Evolutionary conservation across 257 asterid species (phyloP), one percentile per base, ranked within the genome.

Genomic region (Jaltomata sinuosa): DNA sequence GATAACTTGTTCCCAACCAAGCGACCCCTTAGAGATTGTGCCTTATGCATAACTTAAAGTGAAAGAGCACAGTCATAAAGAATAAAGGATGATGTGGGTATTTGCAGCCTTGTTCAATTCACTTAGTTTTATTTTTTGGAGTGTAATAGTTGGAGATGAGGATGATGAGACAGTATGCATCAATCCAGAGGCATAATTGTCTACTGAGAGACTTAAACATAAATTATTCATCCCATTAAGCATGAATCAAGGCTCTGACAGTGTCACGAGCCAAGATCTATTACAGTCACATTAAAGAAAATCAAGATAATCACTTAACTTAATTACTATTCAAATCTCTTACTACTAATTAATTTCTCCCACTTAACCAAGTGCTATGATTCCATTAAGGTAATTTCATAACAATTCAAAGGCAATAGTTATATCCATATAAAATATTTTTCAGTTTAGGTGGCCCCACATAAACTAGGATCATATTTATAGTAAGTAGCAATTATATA

Each of bases 261-360:
- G n/a, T 31, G 22, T 68, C 88, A 87, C 83, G 83, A 87, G 68
- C 59, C 84, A 29, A 79, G 78, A 77, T 83, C 81, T 80, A 62
- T 1, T 19, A 80, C 62, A 49, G 61, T 49, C 19, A 8, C 42
- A 47, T 77, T 19, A 49, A 77, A 45, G 40, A 27, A 31, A 67
- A 68, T 50, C 31, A 49, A 34, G 18, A 64, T 64, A 82, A 45
- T 82, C 42, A 22, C 11, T 27, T 83, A 49, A 34, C 64, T 68
- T 83, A 83, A 83, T 31, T 11, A 47, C 81, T 16, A 76, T 76
- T 76, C 61, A 76, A 47, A 76, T 47, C 61, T 47, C 81, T 69
- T 69, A 21, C 52, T 19, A 19, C 59, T 49, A 49, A 29, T 49
- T 49, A 77, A 27, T 49, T 4, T 34, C 27, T 49, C 27, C 53